Conservation (phyloP, 2,329 filamentous ascomycete species). For the Endothia cerciana region DNA sequence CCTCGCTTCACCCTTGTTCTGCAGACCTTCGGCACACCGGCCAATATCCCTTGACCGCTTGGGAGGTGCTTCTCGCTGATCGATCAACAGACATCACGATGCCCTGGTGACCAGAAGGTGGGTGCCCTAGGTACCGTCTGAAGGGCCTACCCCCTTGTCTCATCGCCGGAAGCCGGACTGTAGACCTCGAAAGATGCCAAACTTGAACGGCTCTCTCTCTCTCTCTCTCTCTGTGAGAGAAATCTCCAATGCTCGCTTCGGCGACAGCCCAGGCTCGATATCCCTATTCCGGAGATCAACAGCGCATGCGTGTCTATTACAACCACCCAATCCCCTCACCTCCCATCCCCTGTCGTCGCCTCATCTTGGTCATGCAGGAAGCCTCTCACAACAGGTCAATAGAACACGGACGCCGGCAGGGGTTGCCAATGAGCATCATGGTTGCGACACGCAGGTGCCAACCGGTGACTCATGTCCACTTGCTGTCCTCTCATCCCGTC, state of each 20-base stretch:
- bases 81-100: too few relatives aligned
- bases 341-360: conserved; percentile 2
- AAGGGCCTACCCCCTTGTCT: too few relatives aligned
- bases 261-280: background rate
- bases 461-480: conserved; percentile 1
- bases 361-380: conserved; percentile 25
- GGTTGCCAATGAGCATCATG: conserved; percentile 21
- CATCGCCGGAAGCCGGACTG: too few relatives aligned
- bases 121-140: too few relatives aligned
- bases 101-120: too few relatives aligned
- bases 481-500: background rate
- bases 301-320: background rate
- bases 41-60: conserved; percentile 14
- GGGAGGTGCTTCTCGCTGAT: too few relatives aligned
- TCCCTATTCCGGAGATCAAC: background rate
- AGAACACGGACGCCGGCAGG: conserved; percentile 28
- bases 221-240: too few relatives aligned
- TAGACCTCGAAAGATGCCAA: too few relatives aligned
- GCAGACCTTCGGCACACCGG: conserved; percentile 15
- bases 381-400: conserved; percentile 28
- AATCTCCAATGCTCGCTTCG: too few relatives aligned
- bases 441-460: conserved; percentile 25
- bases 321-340: background rate
- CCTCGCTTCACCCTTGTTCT: background rate
- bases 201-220: too few relatives aligned